Evolutionary conservation across 345 rosid genomes (phyloP), one percentile per base, ranked within the genome.

Genomic region (Ceriops decandra): DNA sequence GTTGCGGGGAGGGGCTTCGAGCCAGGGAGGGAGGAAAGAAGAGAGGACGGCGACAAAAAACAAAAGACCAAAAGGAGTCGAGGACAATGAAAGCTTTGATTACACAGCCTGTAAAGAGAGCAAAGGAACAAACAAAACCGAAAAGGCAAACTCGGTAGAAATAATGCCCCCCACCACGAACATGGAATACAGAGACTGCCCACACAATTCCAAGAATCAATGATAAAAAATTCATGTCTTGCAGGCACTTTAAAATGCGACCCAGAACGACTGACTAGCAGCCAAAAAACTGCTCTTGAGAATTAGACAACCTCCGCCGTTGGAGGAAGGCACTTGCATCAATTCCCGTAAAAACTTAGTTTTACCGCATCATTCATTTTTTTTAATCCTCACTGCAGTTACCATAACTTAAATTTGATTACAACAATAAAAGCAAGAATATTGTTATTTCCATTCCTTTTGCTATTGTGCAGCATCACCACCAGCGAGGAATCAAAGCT

Each of bases 81-180:
- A 52, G 42, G 47, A 68, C 57, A n/a, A 5, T 52, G 53, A 72
- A 46, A 60, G 20, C 30, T 62, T 15, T 33, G 46, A 35, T 56
- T 62, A 72, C 82, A 81, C 82, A 81, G 82, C 70, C 82, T 76
- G 76, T 73, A 64, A 69, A 72, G 78, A 53, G 57, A 7, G 11
- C 36, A 7, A 7, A 33, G 4, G 7, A 7, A n/a, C 6, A 33
- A 7, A 33, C 10, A 31, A n/a, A 13, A 36, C 3, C 10, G 32
- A 33, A 30, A 16, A 22, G 26, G 30, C 30, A 49, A 24, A 30
- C n/a, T 0, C 24, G 7, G 33, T 27, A 5, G 64, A 59, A 38
- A n/a, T 15, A 47, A 28, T 76, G 76, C 36, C 68, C 76, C 76
- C 60, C 72, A 60, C 76, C 77, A 65, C 76, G 13, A 0, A 15